phyloP scores from a whole-genome alignment of 2,329 filamentous ascomycete species.

The Immersiporthe knoxdaviesiana region DNA sequence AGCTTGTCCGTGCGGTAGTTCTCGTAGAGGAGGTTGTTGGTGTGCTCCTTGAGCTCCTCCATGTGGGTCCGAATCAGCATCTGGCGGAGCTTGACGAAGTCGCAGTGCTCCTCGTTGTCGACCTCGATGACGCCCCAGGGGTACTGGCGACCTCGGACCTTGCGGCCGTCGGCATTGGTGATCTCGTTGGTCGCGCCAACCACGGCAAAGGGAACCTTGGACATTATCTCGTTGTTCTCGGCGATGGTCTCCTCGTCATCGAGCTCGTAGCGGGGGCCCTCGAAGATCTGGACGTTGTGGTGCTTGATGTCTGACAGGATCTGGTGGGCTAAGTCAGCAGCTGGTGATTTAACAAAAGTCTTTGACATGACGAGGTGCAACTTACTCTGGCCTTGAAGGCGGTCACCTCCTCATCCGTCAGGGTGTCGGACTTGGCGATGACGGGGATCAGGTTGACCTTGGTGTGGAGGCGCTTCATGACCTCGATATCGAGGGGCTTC shows the following conservation, averaged over 20 bases:
- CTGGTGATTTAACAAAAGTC: conserved; percentile 12
- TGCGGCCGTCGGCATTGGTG: conserved; percentile 85
- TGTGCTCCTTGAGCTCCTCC: conserved; percentile 99
- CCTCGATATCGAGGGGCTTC: conserved; percentile 98
- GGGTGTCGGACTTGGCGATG: conserved; percentile 96
- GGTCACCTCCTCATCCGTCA: conserved; percentile 94
- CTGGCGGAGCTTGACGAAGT: conserved; percentile 99
- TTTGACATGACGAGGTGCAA: conserved; percentile 38
- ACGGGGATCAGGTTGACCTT: conserved; percentile 99
- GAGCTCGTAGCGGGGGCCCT: conserved; percentile 96
- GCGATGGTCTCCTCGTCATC: conserved; percentile 99
- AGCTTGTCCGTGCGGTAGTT: conserved; percentile 99
- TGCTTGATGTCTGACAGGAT: conserved; percentile 96
- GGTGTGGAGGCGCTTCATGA: conserved; percentile 98
- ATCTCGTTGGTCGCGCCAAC: conserved; percentile 97
- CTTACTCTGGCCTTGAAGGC: conserved; percentile 96
- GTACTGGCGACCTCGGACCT: conserved; percentile 93
- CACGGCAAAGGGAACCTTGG: conserved; percentile 97
- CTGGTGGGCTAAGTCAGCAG: conserved; percentile 50
- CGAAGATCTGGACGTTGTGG: conserved; percentile 98
- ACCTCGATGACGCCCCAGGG: conserved; percentile 99
- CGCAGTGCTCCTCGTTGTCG: conserved; percentile 99
- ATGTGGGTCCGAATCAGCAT: conserved; percentile 99
- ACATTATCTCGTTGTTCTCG: conserved; percentile 99
- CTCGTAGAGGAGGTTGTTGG: conserved; percentile 98